Base-by-base conservation (phyloP, 2,329 filamentous ascomycete species). In the Meredithiella fracta region DNA sequence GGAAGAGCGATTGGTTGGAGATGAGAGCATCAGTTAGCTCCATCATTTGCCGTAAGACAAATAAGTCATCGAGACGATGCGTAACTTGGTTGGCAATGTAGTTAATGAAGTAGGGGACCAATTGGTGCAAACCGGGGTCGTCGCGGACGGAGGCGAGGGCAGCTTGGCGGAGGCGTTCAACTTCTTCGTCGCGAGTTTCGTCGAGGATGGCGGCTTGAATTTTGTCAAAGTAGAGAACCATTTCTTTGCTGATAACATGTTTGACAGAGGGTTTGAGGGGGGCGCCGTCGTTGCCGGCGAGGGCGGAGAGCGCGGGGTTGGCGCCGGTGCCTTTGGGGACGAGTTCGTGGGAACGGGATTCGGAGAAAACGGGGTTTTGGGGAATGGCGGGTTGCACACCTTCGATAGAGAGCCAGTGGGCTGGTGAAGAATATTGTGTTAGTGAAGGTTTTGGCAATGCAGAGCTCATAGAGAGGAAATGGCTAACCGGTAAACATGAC, bases 351-450 rank as follows among this genome's bases (percentile, higher is more conserved):
- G 85, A 82, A 59, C 87, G 78, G 29, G 87, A 83, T 67, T 96
- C 90, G 64, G 82, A 81, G 4, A 85, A 82, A 1, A 89, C 92
- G 5, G 92, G 92, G 67, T 98, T 98, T 68, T 97, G 91, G 1
- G 91, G 89, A 63, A 97, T 96, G 0, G 89, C 86, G 1, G 92
- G 92, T 67, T 98, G 91, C 26, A 97, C 92, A 58, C 92, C 92
- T 73, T 98, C 92, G 51, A 98, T 88, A 22, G 92, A 90, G 59
- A 97, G 82, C 91, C 92, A 98, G 70, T 98, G 92, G 59, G 87
- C 92, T 90, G 65, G 15, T 57, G 40, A 54, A 49, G 60, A 62
- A 57, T 51, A 9, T 38, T 54, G 34, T 25, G 47, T 58, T 26
- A 51, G 60, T 25, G n/a, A 3, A 51, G 8, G 23, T 23, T 22